Percentiles rank a stretch among this genome's conserved stretches.
These are phyloP conservation scores for Daphne laureola DNA, from an alignment of 441 rosid species.

Conservation along the genomic window DNA sequence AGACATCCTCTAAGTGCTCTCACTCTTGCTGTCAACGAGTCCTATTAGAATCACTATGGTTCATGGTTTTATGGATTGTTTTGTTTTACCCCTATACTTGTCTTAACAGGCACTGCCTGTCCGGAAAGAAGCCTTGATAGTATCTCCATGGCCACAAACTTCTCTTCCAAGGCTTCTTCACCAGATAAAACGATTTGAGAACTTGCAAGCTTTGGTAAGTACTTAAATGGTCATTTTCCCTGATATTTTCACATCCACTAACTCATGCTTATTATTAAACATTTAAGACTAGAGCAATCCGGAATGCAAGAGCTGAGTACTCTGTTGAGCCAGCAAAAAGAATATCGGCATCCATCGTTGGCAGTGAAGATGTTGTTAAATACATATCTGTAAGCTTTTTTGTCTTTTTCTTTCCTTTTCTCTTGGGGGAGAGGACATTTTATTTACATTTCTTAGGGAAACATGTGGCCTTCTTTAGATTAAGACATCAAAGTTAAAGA, in stretches of 20 bases:
- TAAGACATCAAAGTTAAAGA: too few species aligned
- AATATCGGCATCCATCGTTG: slow-evolving; percentile 89
- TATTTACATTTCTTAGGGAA: too few species aligned
- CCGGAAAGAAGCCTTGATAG: slow-evolving; percentile 71
- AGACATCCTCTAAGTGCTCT: neutral
- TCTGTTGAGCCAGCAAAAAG: slow-evolving; percentile 92
- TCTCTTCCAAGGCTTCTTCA: slow-evolving; percentile 59
- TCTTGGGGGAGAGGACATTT: too few species aligned
- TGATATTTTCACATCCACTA: neutral
- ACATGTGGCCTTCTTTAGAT: too few species aligned
- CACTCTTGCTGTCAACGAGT: neutral
- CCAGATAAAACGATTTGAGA: slow-evolving; percentile 73
- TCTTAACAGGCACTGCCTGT: slow-evolving; percentile 65
- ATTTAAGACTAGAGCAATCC: slow-evolving; percentile 72
- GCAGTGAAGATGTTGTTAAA: slow-evolving; percentile 66
- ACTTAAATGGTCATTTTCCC: slow-evolving; percentile 8
- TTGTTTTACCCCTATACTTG: slow-evolving; percentile 6
- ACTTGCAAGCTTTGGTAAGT: slow-evolving; percentile 82
- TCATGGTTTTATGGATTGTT: slow-evolving; percentile 4
- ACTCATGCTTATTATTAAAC: neutral
- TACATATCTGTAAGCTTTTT: slow-evolving; percentile 79
- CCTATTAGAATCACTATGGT: slow-evolving; percentile 6
- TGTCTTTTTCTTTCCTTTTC: too few species aligned
- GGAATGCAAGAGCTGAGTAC: slow-evolving; percentile 94
- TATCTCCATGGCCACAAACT: slow-evolving; percentile 80